Evolutionary conservation across 2,329 filamentous ascomycete species (phyloP).

Genomic region (Monilinia vaccinii-corymbosi): DNA sequence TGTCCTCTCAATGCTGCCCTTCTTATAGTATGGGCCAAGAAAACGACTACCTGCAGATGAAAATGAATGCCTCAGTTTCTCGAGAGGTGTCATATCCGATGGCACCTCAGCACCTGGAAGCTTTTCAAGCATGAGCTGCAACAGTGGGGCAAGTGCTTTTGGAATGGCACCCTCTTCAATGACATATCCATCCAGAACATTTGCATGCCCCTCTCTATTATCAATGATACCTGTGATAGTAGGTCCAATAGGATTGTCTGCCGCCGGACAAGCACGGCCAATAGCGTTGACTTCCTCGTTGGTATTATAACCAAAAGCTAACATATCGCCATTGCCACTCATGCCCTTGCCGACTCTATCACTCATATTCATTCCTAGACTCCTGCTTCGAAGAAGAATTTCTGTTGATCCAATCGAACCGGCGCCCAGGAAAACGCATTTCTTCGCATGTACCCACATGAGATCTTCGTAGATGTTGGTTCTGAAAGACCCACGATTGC

Average conservation of each 20-base stretch:
- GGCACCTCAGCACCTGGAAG: slow-evolving; percentile 39
- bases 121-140: slow-evolving; percentile 48
- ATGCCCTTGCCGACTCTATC: slow-evolving; percentile 48
- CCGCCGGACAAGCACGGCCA: slow-evolving; percentile 40
- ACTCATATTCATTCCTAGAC: slow-evolving; percentile 49
- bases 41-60: slow-evolving; percentile 44
- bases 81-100: slow-evolving; percentile 32
- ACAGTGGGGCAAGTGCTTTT: slow-evolving; percentile 43
- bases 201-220: slow-evolving; percentile 41
- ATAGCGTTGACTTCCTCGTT: slow-evolving; percentile 47
- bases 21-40: slow-evolving; percentile 47
- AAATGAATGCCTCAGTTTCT: slow-evolving; percentile 38
- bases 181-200: slow-evolving; percentile 52
- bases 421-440: slow-evolving; percentile 58
- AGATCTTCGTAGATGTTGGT: slow-evolving; percentile 47
- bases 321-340: slow-evolving; percentile 58
- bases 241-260: slow-evolving; percentile 47
- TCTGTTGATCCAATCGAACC: slow-evolving; percentile 57
- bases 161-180: slow-evolving; percentile 57
- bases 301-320: slow-evolving; percentile 56
- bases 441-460: slow-evolving; percentile 58
- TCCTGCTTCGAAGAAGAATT: slow-evolving; percentile 51
- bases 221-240: slow-evolving; percentile 57
- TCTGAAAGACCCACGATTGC: slow-evolving; percentile 45
- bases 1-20: slow-evolving; percentile 49